These are phyloP conservation scores for Aureobasidium melanogenum DNA, from an alignment of 2,329 filamentous ascomycete genomes.

Conservation along the genomic window DNA sequence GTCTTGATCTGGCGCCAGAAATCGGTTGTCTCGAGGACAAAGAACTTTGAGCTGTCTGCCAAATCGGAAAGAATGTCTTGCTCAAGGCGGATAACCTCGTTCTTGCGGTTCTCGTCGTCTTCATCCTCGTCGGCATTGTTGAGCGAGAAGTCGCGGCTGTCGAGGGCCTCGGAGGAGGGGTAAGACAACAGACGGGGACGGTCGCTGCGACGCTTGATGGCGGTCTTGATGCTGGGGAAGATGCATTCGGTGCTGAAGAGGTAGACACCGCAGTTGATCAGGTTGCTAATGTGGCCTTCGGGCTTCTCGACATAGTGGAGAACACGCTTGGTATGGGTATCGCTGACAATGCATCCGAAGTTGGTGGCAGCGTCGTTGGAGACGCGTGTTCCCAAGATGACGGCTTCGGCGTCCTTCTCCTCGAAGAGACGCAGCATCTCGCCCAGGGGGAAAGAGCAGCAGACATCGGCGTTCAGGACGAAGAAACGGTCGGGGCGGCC, in stretches of 20 bases:
- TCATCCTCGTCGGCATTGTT: conserved; percentile 51
- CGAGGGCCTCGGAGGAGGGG: conserved; percentile 88
- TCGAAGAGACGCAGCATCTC: conserved; percentile 94
- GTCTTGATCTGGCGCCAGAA: conserved; percentile 99
- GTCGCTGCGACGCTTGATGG: conserved; percentile 91
- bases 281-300: conserved; percentile 91
- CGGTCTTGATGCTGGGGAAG: conserved; percentile 87
- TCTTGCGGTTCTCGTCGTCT: conserved; percentile 66
- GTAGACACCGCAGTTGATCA: conserved; percentile 99
- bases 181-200: conserved; percentile 89
- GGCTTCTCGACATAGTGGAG: conserved; percentile 99
- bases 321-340: conserved; percentile 86
- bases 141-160: conserved; percentile 45
- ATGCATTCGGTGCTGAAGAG: conserved; percentile 93
- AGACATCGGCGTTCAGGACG: conserved; percentile 95
- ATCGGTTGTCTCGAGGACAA: conserved; percentile 95
- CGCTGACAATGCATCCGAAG: conserved; percentile 96
- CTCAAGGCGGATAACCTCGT: conserved; percentile 85
- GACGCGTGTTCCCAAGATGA: conserved; percentile 89
- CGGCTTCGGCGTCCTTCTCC: conserved; percentile 91
- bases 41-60: conserved; percentile 96
- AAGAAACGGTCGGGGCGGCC: conserved; percentile 91
- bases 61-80: conserved; percentile 95
- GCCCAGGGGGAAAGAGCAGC: conserved; percentile 92
- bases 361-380: conserved; percentile 86